Evolutionary conservation across 2,329 filamentous ascomycete genomes (phyloP).

Genomic region (Phyllosticta citriasiana): DNA sequence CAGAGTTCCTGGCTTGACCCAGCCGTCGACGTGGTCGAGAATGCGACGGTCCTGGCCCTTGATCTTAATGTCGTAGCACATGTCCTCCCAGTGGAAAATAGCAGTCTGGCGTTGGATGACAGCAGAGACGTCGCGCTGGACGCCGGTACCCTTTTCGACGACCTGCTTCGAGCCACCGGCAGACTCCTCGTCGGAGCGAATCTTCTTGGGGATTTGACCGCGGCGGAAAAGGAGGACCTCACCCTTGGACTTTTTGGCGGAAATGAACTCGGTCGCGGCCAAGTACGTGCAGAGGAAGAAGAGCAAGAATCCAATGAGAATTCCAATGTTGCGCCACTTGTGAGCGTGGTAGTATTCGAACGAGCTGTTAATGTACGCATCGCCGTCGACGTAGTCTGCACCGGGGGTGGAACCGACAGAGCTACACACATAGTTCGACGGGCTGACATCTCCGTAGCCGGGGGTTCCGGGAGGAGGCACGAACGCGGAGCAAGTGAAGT

Average conservation of each 20-base stretch:
- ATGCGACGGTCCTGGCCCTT: conserved; percentile 62
- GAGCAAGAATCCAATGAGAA: conserved; percentile 29
- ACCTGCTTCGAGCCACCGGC: not conserved
- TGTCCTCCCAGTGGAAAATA: conserved; percentile 70
- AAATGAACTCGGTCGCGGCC: conserved; percentile 29
- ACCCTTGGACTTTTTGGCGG: conserved; percentile 33
- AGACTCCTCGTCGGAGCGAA: not conserved
- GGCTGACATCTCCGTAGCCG: conserved; percentile 17
- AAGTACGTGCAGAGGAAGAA: conserved; percentile 25
- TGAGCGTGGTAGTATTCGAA: conserved; percentile 16
- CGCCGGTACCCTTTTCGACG: not conserved
- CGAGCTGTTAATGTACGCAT: conserved; percentile 15
- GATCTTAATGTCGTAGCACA: conserved; percentile 65
- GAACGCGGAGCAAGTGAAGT: conserved; percentile 40
- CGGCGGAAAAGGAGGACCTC: conserved; percentile 33
- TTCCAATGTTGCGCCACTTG: conserved; percentile 32
- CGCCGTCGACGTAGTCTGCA: conserved; percentile 19
- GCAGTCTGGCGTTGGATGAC: conserved; percentile 50
- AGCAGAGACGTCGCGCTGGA: not conserved
- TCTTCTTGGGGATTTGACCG: conserved; percentile 18
- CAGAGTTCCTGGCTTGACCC: conserved; percentile 78
- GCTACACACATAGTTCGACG: conserved; percentile 20
- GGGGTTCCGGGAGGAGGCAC: conserved; percentile 26
- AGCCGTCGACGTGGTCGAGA: conserved; percentile 72
- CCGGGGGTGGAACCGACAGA: conserved; percentile 24